A percentile compares a stretch with the other conserved stretches of the same genome.
Conservation (phyloP, 2,329 filamentous ascomycete species). For the Trichocomaceae sp. region DNA sequence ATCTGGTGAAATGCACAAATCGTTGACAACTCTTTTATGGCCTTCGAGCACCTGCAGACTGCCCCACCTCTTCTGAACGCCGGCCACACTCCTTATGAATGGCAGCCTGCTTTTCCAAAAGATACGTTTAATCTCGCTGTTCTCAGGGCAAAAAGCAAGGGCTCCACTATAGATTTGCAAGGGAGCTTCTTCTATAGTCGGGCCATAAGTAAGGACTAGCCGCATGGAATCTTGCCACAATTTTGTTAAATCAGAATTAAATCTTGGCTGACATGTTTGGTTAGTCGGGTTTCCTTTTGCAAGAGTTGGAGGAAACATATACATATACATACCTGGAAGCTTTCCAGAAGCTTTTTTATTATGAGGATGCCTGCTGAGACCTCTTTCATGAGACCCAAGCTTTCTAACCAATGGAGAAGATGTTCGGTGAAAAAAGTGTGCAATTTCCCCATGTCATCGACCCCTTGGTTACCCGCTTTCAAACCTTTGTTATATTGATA, state of each 20-base stretch:
- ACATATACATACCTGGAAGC: neutral
- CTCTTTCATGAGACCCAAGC: conserved; percentile 18
- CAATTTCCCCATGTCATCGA: conserved; percentile 11
- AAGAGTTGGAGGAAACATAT: neutral
- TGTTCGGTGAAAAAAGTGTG: conserved; percentile 17
- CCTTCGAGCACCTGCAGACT: conserved; percentile 21
- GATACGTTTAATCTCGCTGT: conserved; percentile 13
- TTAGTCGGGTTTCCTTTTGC: neutral
- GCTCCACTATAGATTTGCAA: neutral
- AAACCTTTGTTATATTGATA: no score
- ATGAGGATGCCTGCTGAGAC: conserved; percentile 15
- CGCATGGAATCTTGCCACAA: conserved; percentile 17
- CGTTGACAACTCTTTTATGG: conserved; percentile 16
- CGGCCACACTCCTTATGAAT: neutral
- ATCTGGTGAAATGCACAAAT: conserved; percentile 15
- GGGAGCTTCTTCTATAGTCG: neutral
- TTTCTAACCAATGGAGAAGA: conserved; percentile 24
- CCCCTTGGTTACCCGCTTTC: conserved; percentile 1
- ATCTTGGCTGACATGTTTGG: conserved; percentile 11
- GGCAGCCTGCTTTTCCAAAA: conserved; percentile 13
- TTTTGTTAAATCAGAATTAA: conserved; percentile 7
- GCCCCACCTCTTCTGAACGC: neutral
- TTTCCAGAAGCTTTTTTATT: conserved; percentile 18
- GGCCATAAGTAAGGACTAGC: conserved; percentile 11
- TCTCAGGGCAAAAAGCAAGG: conserved; percentile 9